Conservation (phyloP, 1,284 basidiomycete genomes). For the Anthracocystis walkeri region DNA sequence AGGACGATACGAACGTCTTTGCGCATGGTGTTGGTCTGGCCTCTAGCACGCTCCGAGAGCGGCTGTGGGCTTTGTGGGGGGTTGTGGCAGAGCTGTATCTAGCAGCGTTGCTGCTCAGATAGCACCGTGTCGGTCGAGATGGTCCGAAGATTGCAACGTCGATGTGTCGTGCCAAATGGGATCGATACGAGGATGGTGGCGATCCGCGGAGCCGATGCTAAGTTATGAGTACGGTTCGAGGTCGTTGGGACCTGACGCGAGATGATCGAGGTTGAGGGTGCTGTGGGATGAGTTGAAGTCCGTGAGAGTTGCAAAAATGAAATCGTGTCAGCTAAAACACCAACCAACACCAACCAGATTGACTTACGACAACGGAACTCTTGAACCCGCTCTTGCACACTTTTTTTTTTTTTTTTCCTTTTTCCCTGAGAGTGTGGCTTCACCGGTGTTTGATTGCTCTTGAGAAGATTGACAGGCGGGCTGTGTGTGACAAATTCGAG, state of each 20-base stretch:
- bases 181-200: background rate
- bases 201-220: background rate
- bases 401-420: background rate
- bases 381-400: background rate
- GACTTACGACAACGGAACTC: background rate
- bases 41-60: constrained; percentile 26
- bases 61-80: constrained; percentile 12
- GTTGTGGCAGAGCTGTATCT: background rate
- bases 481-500: background rate
- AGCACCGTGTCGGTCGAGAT: background rate
- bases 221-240: background rate
- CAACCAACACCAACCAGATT: constrained; percentile 6
- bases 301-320: background rate
- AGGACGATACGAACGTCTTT: constrained; percentile 91
- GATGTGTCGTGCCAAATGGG: background rate
- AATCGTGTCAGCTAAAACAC: constrained; percentile 10
- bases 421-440: background rate
- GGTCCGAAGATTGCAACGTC: background rate
- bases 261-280: background rate
- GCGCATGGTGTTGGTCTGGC: constrained; percentile 74
- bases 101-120: background rate
- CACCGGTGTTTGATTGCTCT: constrained; percentile 6
- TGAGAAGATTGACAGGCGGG: background rate
- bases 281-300: background rate
- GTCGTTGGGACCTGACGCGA: background rate